Evolutionary conservation across 2,329 filamentous ascomycete genomes (phyloP).

Genomic region (Fusarium solani-melongenae): DNA sequence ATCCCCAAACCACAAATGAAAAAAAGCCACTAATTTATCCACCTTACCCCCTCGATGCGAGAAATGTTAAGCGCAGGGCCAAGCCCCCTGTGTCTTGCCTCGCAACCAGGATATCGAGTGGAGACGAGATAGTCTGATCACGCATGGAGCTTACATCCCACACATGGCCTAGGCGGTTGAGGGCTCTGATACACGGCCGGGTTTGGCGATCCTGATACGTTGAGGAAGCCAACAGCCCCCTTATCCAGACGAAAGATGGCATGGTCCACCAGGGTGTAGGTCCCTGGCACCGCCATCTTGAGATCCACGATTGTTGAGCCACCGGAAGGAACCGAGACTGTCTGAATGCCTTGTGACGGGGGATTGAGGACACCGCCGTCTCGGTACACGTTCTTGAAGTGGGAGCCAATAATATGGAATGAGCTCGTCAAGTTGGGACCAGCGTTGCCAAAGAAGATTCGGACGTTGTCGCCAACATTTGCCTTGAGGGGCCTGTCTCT

Average conservation of each 20-base stretch:
- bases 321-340: conserved; percentile 11
- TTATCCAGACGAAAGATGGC: conserved; percentile 25
- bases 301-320: conserved; percentile 24
- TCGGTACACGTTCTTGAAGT: conserved; percentile 22
- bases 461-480: conserved; percentile 9
- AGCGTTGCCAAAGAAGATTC: conserved; percentile 27
- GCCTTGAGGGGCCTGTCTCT: conserved; percentile 21
- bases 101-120: background rate
- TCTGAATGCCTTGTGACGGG: conserved; percentile 14
- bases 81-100: background rate
- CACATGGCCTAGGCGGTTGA: background rate
- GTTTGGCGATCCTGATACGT: background rate
- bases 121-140: background rate
- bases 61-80: background rate
- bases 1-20: background rate
- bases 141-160: background rate
- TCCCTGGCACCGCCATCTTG: conserved; percentile 24
- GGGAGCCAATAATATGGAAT: conserved; percentile 21
- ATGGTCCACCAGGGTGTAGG: conserved; percentile 19
- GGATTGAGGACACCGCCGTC: conserved; percentile 12
- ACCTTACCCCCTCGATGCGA: background rate
- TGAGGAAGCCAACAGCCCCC: conserved; percentile 12
- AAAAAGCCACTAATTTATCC: background rate
- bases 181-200: background rate
- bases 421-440: conserved; percentile 23